These are phyloP conservation scores for Pseudotsuga menziesii DNA, from an alignment of 75 land plant species.

Conservation along the genomic window DNA sequence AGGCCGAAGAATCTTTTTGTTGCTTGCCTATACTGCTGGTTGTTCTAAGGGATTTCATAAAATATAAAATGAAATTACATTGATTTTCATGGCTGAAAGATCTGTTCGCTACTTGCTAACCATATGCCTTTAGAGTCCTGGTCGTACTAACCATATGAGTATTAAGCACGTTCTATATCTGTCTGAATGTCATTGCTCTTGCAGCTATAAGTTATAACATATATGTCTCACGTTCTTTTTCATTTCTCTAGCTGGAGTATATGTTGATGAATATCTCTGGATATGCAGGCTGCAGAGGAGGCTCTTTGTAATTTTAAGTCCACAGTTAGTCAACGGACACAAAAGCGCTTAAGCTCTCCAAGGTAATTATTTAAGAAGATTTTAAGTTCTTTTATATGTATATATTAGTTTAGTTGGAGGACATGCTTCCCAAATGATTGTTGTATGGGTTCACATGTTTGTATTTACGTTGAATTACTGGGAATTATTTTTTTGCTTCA, in stretches of 20 bases:
- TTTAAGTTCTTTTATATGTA: too few species aligned
- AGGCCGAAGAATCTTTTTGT: too few species aligned
- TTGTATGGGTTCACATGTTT: not conserved
- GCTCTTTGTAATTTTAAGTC: slow-evolving; percentile 48
- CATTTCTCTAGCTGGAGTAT: not conserved
- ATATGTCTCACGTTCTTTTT: not conserved
- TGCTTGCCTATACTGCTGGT: too few species aligned
- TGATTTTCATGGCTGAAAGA: not conserved
- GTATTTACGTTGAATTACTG: not conserved
- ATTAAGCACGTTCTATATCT: not conserved
- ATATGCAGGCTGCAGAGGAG: slow-evolving; percentile 60
- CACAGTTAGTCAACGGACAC: slow-evolving; percentile 34
- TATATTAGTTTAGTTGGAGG: too few species aligned
- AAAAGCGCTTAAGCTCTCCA: slow-evolving; percentile 48
- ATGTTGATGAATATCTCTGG: not conserved
- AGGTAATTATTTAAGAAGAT: slow-evolving; percentile 27
- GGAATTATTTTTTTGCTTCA: not conserved
- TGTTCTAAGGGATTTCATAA: too few species aligned
- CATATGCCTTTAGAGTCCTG: not conserved
- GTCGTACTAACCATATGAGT: not conserved
- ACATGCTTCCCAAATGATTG: not conserved
- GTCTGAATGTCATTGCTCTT: not conserved
- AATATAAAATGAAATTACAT: not conserved
- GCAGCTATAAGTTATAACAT: not conserved
- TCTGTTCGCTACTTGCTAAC: not conserved